These are phyloP conservation scores for Lichtheimia corymbifera DNA, from an alignment of 371 early-diverging fungal species.

Conservation along the genomic window DNA sequence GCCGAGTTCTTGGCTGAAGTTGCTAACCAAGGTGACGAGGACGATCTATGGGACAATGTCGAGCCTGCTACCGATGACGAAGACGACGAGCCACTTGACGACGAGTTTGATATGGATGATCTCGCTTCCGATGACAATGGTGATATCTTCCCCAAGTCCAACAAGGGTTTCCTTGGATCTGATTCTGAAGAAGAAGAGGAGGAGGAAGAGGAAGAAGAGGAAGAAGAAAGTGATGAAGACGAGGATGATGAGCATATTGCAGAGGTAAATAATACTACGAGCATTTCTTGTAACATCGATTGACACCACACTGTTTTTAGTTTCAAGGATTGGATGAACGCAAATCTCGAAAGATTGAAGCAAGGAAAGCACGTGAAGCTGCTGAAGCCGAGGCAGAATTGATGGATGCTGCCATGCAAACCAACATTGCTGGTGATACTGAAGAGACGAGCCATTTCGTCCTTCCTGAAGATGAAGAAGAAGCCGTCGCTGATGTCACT, in stretches of 20 bases:
- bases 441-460: conserved; percentile 57
- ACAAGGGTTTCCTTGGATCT: conserved; percentile 55
- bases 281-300: background rate
- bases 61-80: conserved; percentile 54
- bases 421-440: conserved; percentile 67
- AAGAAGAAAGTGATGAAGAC: conserved; percentile 25
- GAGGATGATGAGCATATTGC: conserved; percentile 39
- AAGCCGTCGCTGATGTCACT: conserved; percentile 60
- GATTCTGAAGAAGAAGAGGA: conserved; percentile 55
- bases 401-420: conserved; percentile 75
- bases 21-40: conserved; percentile 9
- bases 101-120: conserved; percentile 32
- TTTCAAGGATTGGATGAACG: conserved; percentile 65
- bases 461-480: conserved; percentile 78
- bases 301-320: conserved; percentile 12
- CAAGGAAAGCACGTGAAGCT: conserved; percentile 54
- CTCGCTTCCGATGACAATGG: conserved; percentile 37
- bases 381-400: conserved; percentile 69
- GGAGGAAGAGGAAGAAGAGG: conserved; percentile 30
- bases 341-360: conserved; percentile 71
- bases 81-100: conserved; percentile 37
- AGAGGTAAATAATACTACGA: conserved; percentile 14
- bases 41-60: conserved; percentile 54
- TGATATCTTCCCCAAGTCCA: conserved; percentile 49
- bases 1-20: conserved; percentile 9